phyloP scores from a whole-genome alignment of 2,329 filamentous ascomycete genomes.

The Fusarium oxysporum region DNA sequence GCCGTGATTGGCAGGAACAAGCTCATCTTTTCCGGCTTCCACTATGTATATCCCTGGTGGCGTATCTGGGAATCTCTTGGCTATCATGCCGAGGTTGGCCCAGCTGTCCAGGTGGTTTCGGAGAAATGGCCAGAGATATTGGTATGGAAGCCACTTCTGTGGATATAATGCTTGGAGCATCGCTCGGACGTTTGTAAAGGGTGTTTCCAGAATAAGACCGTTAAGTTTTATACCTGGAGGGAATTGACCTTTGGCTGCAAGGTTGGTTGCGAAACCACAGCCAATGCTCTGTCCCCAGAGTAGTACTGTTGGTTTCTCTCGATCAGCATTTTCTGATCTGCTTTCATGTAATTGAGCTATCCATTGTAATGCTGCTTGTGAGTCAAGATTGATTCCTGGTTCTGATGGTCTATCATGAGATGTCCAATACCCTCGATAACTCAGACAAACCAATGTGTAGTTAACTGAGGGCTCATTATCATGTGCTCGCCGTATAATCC shows the following conservation, averaged over 20 bases:
- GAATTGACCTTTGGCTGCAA: conserved; percentile 55
- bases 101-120: conserved; percentile 71
- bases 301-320: conserved; percentile 58
- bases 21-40: conserved; percentile 68
- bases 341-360: conserved; percentile 58
- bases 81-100: conserved; percentile 61
- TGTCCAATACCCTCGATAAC: conserved; percentile 82
- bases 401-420: conserved; percentile 79
- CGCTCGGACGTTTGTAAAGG: conserved; percentile 75
- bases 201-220: conserved; percentile 77
- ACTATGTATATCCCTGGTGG: conserved; percentile 61
- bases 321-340: conserved; percentile 23
- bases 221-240: conserved; percentile 55
- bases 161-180: conserved; percentile 82
- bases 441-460: conserved; percentile 66
- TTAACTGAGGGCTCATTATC: conserved; percentile 50
- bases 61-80: conserved; percentile 34
- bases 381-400: conserved; percentile 75
- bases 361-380: conserved; percentile 73
- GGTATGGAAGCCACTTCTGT: conserved; percentile 83
- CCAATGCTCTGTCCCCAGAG: conserved; percentile 86
- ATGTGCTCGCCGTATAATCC: conserved; percentile 60
- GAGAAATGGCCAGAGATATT: conserved; percentile 79
- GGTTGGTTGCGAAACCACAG: conserved; percentile 74
- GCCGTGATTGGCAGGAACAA: conserved; percentile 66